Base-by-base conservation (phyloP, 2,329 filamentous ascomycete genomes). In the Aspergillus niger region DNA sequence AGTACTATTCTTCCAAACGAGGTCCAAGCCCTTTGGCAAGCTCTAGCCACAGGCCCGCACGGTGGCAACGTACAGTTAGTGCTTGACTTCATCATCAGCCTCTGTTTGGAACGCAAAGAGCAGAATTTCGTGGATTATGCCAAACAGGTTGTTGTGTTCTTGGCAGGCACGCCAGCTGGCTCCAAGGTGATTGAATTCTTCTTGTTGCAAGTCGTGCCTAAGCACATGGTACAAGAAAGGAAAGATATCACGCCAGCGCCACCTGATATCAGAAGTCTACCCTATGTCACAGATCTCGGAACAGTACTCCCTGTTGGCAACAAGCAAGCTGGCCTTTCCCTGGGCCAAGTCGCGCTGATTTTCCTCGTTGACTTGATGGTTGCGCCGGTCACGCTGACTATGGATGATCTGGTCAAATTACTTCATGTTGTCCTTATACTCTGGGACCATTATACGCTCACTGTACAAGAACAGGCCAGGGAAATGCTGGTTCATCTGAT, bases 401-500 rank as follows among this genome's bases (percentile, higher is more conserved):
- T 87, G 17, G 91, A 97, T 50, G 91, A 90, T 67, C 85, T 98
- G 3, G 92, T 94, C 1, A 85, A 96, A 26, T 81, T 99, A 20
- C 81, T 99, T 13, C 95, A 99, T 75, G 91, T 97, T 8, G 89
- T 97, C 5, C 89, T 94, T 11, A 92, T 98, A 3, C 84, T 98
- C 1, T 99, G 95, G 95, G 96, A 99, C 74, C 94, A 98, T 71
- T 97, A 99, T 70, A 97, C 91, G 1, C 88, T 91, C 3, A 85
- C 97, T 10, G 95, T 99, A 1, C 94, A 98, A 74, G 95, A 98
- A 67, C 94, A 99, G 75, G 93, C 96, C 30, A 88, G 93, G 52
- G 95, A 99, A 76, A 97, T 99, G 93, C 85, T 99, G 15, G 93
- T 99, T 2, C 95, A 99, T 79, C 84, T 99, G 17, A 96, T 99